phyloP scores from a whole-genome alignment of 805 yeast species.

The Ogataea haglerorum region DNA sequence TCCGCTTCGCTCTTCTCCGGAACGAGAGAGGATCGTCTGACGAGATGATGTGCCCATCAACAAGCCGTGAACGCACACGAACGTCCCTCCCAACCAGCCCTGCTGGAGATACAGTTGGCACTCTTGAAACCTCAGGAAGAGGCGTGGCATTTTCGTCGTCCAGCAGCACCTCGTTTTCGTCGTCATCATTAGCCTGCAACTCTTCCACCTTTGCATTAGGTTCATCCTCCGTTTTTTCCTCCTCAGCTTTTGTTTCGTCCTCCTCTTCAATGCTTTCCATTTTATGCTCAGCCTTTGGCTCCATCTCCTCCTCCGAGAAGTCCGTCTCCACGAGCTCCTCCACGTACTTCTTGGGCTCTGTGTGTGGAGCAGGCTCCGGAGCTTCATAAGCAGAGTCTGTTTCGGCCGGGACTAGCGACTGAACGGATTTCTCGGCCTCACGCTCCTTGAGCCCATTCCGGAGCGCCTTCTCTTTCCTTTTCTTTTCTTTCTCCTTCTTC shows the following conservation, averaged over 20 bases:
- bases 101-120: background rate
- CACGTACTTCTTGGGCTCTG: background rate
- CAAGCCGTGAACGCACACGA: background rate
- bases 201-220: constrained; percentile 2
- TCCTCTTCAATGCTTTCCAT: constrained; percentile 2
- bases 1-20: constrained; percentile 6
- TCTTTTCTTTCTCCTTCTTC: constrained; percentile 15
- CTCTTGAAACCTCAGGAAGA: too few relatives aligned
- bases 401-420: too few relatives aligned
- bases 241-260: constrained; percentile 3
- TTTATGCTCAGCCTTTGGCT: background rate
- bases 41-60: constrained; percentile 8
- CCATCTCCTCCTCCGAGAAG: background rate
- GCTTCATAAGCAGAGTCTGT: too few relatives aligned
- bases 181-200: background rate
- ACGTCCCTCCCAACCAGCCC: background rate
- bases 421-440: background rate
- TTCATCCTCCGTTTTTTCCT: too few relatives aligned
- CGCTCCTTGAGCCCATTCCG: background rate
- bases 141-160: background rate
- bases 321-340: constrained; percentile 1
- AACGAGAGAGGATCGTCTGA: constrained; percentile 23
- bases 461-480: constrained; percentile 25
- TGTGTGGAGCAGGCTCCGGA: too few relatives aligned
- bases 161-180: constrained; percentile 2